Base-by-base conservation (phyloP, 768 basidiomycete genomes). In the Kwoniella shandongensis region DNA sequence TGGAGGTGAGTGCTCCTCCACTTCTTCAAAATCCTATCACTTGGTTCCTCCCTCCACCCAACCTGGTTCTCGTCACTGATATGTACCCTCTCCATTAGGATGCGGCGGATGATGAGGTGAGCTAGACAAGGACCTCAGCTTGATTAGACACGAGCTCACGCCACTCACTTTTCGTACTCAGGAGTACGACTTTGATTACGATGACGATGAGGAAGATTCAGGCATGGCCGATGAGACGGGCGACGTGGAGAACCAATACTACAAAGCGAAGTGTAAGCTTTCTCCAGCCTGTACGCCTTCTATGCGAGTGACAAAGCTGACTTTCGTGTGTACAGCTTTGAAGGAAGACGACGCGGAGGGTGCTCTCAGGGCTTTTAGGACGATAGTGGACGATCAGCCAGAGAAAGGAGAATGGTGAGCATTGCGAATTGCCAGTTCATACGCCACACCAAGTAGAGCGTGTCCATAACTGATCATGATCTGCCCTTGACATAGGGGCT, bases 221-320 rank as follows among this genome's bases (percentile, higher is more conserved):
- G 74, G 61, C 11, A 72, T 63, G 53, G 88, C 88, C 66, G 64
- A 84, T 1, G 88, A 83, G 46, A 88, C 84, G 51, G 88, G 85
- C 23, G 93, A 96, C 78, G 85, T 96, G 42, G 96, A 99, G 80
- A 99, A 99, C 73, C 85, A 92, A 84, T 99, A 99, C 79, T 98
- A 98, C 76, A 88, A 86, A 46, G 96, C 96, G 11, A 99, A 99
- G 78, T 86, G 94, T 97, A 64, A 49, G 86, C 77, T 36, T n/a
- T n/a, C n/a, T n/a, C n/a, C n/a, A n/a, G n/a, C n/a, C n/a, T n/a
- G n/a, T n/a, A n/a, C 2, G 35, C 20, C 11, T 39, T n/a, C 26
- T 13, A n/a, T 32, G 10, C 29, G 17, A 32, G 3, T 23, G 29
- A 32, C 26, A 49, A 46, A 13, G 26, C 51, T 44, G 56, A 46